Evolutionary conservation across 1,284 basidiomycete species (phyloP).

Genomic region (Xanthoconium separans): DNA sequence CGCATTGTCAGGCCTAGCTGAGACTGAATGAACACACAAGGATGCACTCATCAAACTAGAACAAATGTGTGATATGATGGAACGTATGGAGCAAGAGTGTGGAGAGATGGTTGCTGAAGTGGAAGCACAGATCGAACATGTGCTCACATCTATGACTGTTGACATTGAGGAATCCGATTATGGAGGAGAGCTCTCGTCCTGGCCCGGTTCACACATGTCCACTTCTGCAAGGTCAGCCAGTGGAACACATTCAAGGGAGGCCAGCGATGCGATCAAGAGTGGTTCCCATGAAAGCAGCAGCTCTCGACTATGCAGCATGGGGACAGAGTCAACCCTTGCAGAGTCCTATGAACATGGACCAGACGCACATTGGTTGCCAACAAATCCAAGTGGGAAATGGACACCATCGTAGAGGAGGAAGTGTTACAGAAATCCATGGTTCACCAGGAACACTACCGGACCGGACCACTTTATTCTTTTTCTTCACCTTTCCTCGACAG

Average conservation of each 20-base stretch:
- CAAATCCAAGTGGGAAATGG: conserved; percentile 45
- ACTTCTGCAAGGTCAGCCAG: conserved; percentile 46
- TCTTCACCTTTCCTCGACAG: too few relatives aligned
- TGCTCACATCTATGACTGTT: conserved; percentile 80
- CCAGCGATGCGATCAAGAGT: conserved; percentile 53
- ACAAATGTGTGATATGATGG: conserved; percentile 74
- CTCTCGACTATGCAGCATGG: conserved; percentile 58
- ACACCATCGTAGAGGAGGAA: conserved; percentile 56
- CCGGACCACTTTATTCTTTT: too few relatives aligned
- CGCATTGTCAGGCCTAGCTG: conserved; percentile 50
- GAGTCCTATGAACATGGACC: conserved; percentile 54
- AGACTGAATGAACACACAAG: conserved; percentile 73
- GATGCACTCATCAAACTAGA: conserved; percentile 69
- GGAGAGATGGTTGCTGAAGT: conserved; percentile 85
- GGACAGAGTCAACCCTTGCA: conserved; percentile 72
- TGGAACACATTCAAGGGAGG: conserved; percentile 47
- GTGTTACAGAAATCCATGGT: too few relatives aligned
- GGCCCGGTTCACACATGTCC: conserved; percentile 45
- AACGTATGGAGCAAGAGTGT: conserved; percentile 80
- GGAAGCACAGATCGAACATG: conserved; percentile 82
- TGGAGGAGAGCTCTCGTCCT: conserved; percentile 48
- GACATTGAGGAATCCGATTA: conserved; percentile 75
- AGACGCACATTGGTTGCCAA: conserved; percentile 36
- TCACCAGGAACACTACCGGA: too few relatives aligned
- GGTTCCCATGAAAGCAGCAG: conserved; percentile 25